Base-by-base conservation (phyloP, 306 rosid genomes). In the Glycine latifolia region DNA sequence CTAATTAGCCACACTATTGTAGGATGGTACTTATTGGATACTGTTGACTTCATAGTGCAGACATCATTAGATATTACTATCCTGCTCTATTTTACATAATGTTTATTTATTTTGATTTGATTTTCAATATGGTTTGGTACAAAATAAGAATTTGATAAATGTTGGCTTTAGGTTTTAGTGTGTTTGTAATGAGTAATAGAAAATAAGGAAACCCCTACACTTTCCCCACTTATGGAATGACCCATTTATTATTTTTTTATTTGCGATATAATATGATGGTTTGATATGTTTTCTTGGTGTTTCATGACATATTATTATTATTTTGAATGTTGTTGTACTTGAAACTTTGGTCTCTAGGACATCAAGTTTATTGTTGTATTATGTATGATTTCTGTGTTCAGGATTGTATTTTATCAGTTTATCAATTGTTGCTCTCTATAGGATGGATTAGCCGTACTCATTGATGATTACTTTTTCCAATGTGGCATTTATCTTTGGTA, bases 61-160 rank as follows among this genome's bases (percentile, higher is more conserved):
- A 37, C 77, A 81, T 46, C 49, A 12, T 73, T 74, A 73, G 52
- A 81, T 55, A 10, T 50, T 73, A 60, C 31, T 48, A 48, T 48
- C 43, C 58, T 10, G 20, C 48, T 73, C 10, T 53, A 41, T 35
- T 52, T 53, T 72, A 58, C 53, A n/a, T 53, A 39, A 1, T 41
- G 61, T 60, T 50, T 44, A 67, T 44, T 67, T 5, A n/a, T 67
- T 67, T 67, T 67, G 33, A 43, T 67, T 67, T 43, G 53, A 1
- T 13, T 75, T 75, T 26, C n/a, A 75, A n/a, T 75, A 12, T 60
- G 8, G 67, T 44, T 15, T 62, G 55, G 14, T 15, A 15, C 11
- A 7, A 8, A 20, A 20, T 0, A 39, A 43, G 33, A 67, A 8
- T 41, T 67, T 41, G 50, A 67, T 41, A 67, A 7, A 67, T 41